These are phyloP conservation scores for Leccinum subrobustum DNA, from an alignment of 1,284 basidiomycete genomes.

Conservation along the genomic window DNA sequence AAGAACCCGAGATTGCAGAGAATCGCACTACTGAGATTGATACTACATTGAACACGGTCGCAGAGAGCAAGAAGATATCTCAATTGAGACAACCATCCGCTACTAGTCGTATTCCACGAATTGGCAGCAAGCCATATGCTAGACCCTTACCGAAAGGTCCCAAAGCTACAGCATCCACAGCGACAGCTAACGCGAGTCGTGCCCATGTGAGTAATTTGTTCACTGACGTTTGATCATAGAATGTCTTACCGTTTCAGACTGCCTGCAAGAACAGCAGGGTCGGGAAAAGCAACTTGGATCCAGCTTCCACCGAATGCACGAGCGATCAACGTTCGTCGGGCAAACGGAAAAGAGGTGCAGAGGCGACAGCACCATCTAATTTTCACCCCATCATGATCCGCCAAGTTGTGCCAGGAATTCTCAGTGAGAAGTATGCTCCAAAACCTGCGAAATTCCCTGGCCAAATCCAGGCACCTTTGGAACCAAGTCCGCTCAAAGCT, in stretches of 20 bases:
- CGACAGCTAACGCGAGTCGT: not conserved
- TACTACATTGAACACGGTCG: not conserved
- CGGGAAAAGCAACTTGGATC: slow-evolving; percentile 29
- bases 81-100: slow-evolving; percentile 51
- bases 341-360: slow-evolving; percentile 44
- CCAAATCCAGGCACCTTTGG: slow-evolving; percentile 11
- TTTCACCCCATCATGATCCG: slow-evolving; percentile 32
- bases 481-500: slow-evolving; percentile 24
- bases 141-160: slow-evolving; percentile 35
- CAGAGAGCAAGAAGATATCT: slow-evolving; percentile 39
- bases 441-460: slow-evolving; percentile 18
- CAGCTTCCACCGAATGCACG: slow-evolving; percentile 13
- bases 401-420: slow-evolving; percentile 39
- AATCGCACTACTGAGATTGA: not conserved
- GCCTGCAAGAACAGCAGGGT: slow-evolving; percentile 20
- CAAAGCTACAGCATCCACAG: slow-evolving; percentile 7
- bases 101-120: slow-evolving; percentile 67
- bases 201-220: slow-evolving; percentile 21
- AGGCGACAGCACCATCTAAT: slow-evolving; percentile 26
- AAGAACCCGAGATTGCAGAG: slow-evolving; percentile 25
- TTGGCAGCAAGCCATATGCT: slow-evolving; percentile 64
- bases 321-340: slow-evolving; percentile 15
- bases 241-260: slow-evolving; percentile 10
- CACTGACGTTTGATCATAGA: slow-evolving; percentile 10
- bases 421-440: slow-evolving; percentile 31